A percentile compares a stretch with the other conserved stretches of the same genome.
phyloP scores from a whole-genome alignment of 2,329 filamentous ascomycete genomes.

The Parafenestella ontariensis region DNA sequence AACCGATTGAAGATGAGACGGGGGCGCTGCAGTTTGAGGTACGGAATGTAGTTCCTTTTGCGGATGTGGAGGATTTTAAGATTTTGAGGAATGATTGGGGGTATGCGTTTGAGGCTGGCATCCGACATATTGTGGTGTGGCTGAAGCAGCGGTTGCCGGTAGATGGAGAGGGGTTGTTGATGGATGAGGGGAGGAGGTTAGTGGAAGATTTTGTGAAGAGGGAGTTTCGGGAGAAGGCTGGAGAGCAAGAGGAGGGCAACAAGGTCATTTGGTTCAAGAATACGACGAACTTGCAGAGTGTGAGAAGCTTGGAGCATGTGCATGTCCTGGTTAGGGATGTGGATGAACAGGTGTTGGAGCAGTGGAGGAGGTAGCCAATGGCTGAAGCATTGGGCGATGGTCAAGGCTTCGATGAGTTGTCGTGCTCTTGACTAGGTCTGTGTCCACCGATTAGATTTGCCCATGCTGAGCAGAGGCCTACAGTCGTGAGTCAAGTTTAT shows the following conservation, averaged over 20 bases:
- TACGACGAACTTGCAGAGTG: constrained; percentile 66
- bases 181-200: constrained; percentile 29
- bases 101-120: constrained; percentile 63
- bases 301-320: constrained; percentile 72
- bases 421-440: too few relatives aligned
- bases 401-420: too few relatives aligned
- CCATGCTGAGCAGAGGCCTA: too few relatives aligned
- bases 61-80: constrained; percentile 60
- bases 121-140: constrained; percentile 66
- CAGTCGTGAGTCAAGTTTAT: too few relatives aligned
- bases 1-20: constrained; percentile 18
- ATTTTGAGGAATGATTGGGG: constrained; percentile 70
- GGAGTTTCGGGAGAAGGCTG: constrained; percentile 55
- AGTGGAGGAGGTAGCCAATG: constrained; percentile 8
- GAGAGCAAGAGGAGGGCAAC: constrained; percentile 48
- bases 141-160: constrained; percentile 45
- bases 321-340: constrained; percentile 76
- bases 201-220: constrained; percentile 44
- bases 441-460: too few relatives aligned
- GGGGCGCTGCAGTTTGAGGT: constrained; percentile 49
- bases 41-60: constrained; percentile 60
- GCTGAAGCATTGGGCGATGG: background rate
- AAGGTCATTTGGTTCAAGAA: constrained; percentile 72
- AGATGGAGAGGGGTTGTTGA: constrained; percentile 42
- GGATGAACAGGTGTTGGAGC: constrained; percentile 59